These are phyloP conservation scores for Aspergillus sp. DNA, from an alignment of 2,329 filamentous ascomycete genomes.

Conservation along the genomic window DNA sequence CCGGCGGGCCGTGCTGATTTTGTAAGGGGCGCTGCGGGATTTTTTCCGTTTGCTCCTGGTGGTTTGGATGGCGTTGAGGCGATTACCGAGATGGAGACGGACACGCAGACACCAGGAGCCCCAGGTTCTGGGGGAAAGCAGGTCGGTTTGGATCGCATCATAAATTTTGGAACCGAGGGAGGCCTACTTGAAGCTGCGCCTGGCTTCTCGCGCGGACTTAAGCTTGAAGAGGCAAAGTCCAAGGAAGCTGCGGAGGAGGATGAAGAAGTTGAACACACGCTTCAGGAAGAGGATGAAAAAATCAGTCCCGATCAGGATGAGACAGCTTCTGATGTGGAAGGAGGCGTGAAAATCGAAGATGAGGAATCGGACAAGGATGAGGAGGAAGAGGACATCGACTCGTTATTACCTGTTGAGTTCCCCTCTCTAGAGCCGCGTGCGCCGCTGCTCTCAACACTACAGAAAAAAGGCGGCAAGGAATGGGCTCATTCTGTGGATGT, in stretches of 20 bases:
- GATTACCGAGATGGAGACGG: slow-evolving; percentile 78
- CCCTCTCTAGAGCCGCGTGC: slow-evolving; percentile 83
- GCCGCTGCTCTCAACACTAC: slow-evolving; percentile 68
- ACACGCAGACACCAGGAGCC: slow-evolving; percentile 57
- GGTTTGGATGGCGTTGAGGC: slow-evolving; percentile 85
- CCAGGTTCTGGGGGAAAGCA: slow-evolving; percentile 38
- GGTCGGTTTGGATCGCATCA: slow-evolving; percentile 73
- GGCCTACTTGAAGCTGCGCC: slow-evolving; percentile 80
- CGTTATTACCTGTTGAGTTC: slow-evolving; percentile 86
- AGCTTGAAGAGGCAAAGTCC: slow-evolving; percentile 63
- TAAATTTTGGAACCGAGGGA: slow-evolving; percentile 75
- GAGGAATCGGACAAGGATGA: slow-evolving; percentile 28
- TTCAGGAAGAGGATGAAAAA: slow-evolving; percentile 48
- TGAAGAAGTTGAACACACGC: slow-evolving; percentile 66
- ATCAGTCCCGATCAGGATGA: slow-evolving; percentile 56
- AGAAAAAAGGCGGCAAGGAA: slow-evolving; percentile 75
- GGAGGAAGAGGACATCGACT: slow-evolving; percentile 68
- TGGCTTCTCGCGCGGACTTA: slow-evolving; percentile 75
- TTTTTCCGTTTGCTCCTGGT: slow-evolving; percentile 90
- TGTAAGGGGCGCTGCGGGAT: slow-evolving; percentile 86
- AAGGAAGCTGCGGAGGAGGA: slow-evolving; percentile 61
- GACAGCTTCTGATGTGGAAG: slow-evolving; percentile 31
- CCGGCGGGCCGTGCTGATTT: slow-evolving; percentile 86
- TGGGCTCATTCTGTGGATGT: slow-evolving; percentile 99
- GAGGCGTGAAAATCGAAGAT: slow-evolving; percentile 25